Evolutionary conservation across 139 green algal genomes (phyloP), one percentile per base, ranked within the genome.

Genomic region (Desmodesmus armatus): DNA sequence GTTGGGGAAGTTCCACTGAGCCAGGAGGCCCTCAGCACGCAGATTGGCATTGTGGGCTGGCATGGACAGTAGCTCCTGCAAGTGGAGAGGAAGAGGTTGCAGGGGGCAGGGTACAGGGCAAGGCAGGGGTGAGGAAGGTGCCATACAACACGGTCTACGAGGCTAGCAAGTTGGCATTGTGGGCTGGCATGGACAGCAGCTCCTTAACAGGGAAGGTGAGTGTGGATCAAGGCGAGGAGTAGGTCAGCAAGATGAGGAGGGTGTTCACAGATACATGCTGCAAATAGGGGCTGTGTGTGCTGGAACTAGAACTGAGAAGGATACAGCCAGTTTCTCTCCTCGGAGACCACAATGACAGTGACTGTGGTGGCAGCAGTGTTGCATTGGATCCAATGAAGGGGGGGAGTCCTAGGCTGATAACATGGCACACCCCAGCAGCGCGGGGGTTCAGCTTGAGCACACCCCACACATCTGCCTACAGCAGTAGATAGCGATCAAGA

Each of bases 1-100:
- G 83, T 93, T 93, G 80, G 88, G 81, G 53, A 93, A 88, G 66
- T 87, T 82, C 88, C 85, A 92, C 17, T 80, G 78, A 27, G 76
- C 33, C 53, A 86, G 78, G 41, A 88, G 51, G 33, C 84, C 63
- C 17, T 35, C 29, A 2, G 84, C 70, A 3, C 87, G 74, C 2
- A 21, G 11, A 62, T 90, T 71, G n/a, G 89, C 89, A 7, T 55
- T 76, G 29, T 62, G 35, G 5, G 85, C 44, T 19, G 86, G 78
- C 39, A 80, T 31, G 0, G 29, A 21, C 44, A 91, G 53, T n/a
- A 92, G 80, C 71, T 91, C 87, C 41, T 89, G 60, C 27, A n/a
- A 53, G 60, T 21, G 35, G 13, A 6, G 29, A 2, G 73, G 47
- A 5, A 15, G 49, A n/a, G 66, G 13, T 17, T 51, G 37, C 37